These are phyloP conservation scores for Hanseniaspora meyeri DNA, from an alignment of 805 yeast species.

Conservation along the genomic window DNA sequence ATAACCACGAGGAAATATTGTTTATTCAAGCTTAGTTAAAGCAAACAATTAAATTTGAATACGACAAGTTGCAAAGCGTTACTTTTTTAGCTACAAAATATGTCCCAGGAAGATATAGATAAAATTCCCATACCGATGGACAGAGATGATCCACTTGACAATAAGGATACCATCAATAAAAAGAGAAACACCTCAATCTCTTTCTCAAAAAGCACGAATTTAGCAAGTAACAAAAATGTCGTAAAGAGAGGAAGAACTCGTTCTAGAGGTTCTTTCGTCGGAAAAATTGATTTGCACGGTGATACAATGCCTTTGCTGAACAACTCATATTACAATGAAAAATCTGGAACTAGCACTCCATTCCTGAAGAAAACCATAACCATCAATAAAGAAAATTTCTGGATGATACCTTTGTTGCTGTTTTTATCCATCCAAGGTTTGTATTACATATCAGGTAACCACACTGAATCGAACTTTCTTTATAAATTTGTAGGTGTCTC, in stretches of 20 bases:
- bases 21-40: neutral
- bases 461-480: conserved; percentile 47
- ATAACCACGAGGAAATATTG: too few relatives aligned
- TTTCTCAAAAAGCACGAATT: conserved; percentile 6
- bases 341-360: neutral
- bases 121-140: neutral
- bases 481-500: conserved; percentile 54
- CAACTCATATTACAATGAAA: neutral
- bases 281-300: conserved; percentile 9
- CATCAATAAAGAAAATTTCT: conserved; percentile 8
- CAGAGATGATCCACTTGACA: neutral
- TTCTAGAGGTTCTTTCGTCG: conserved; percentile 12
- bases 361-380: conserved; percentile 12
- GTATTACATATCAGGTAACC: conserved; percentile 36
- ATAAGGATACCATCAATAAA: neutral
- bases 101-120: conserved; percentile 1
- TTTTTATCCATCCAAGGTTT: conserved; percentile 17
- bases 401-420: conserved; percentile 4
- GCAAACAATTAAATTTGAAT: neutral
- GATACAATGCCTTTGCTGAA: conserved; percentile 11
- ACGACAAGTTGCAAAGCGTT: too few relatives aligned
- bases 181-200: conserved; percentile 5
- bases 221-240: neutral
- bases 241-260: conserved; percentile 2
- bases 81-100: neutral